phyloP scores from a whole-genome alignment of 257 asterid species.

The Dorcoceras hygrometricum region DNA sequence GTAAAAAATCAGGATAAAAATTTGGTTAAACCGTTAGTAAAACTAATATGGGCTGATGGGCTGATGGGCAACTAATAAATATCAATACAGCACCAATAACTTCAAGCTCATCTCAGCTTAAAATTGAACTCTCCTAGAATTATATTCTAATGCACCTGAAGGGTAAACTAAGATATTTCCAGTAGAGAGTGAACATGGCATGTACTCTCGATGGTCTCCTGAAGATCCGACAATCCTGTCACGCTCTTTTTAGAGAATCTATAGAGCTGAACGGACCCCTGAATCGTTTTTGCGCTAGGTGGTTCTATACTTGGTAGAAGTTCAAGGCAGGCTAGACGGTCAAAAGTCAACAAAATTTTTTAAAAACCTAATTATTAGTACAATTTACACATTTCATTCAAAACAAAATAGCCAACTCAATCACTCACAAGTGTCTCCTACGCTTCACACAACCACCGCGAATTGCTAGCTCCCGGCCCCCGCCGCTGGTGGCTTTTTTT shows the following conservation, averaged over 20 bases:
- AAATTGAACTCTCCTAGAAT: background rate
- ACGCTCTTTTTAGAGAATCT: background rate
- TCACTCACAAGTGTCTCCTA: too few relatives aligned
- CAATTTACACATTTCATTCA: too few relatives aligned
- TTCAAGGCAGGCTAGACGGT: too few relatives aligned
- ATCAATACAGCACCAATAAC: background rate
- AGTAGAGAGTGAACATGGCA: background rate
- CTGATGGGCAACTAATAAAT: background rate
- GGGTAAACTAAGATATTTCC: background rate
- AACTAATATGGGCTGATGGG: background rate
- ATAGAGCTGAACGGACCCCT: background rate
- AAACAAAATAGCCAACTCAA: too few relatives aligned
- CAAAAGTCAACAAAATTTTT: too few relatives aligned
- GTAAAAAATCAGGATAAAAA: background rate
- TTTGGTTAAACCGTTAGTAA: background rate
- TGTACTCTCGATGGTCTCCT: background rate
- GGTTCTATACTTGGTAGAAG: too few relatives aligned
- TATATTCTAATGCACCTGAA: background rate
- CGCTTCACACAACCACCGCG: too few relatives aligned
- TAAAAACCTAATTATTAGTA: too few relatives aligned
- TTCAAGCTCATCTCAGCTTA: background rate
- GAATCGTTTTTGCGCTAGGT: too few relatives aligned
- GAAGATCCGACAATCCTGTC: background rate
- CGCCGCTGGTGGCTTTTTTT: too few relatives aligned
- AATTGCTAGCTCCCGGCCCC: too few relatives aligned